Conservation (phyloP, 2,329 filamentous ascomycete genomes). For the Ophiocordyceps australis region DNA sequence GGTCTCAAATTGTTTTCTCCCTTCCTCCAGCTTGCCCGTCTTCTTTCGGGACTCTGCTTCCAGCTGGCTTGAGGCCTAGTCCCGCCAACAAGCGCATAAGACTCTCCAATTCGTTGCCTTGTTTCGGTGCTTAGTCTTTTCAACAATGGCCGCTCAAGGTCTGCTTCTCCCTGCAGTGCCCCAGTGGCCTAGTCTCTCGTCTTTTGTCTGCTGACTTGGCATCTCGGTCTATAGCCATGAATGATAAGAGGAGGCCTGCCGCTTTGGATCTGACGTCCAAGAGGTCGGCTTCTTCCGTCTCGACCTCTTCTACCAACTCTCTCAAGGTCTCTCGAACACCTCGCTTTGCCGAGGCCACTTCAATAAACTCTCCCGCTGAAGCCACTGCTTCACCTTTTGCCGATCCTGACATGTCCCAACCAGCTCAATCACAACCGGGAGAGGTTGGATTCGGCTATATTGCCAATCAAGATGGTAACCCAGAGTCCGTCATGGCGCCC, state of each 20-base stretch:
- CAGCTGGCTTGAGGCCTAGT: conserved; percentile 5
- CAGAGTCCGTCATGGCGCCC: conserved; percentile 39
- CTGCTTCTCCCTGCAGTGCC: no score
- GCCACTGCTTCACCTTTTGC: conserved; percentile 37
- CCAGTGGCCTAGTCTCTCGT: no score
- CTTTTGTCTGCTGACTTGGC: not conserved
- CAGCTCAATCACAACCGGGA: conserved; percentile 50
- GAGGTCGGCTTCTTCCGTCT: conserved; percentile 29
- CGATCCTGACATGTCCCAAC: conserved; percentile 35
- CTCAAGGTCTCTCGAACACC: conserved; percentile 55
- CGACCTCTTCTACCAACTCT: conserved; percentile 33
- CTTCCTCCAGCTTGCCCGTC: conserved; percentile 17
- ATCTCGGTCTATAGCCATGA: conserved; percentile 10
- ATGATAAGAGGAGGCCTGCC: conserved; percentile 37
- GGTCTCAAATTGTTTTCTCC: conserved; percentile 27
- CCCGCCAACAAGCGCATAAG: not conserved
- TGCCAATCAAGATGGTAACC: conserved; percentile 29
- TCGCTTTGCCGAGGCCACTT: conserved; percentile 66
- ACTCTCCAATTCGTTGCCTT: not conserved
- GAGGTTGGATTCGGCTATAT: conserved; percentile 93
- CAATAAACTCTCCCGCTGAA: conserved; percentile 61
- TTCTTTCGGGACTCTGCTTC: conserved; percentile 6
- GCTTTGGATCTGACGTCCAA: conserved; percentile 33
- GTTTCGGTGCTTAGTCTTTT: conserved; percentile 3
- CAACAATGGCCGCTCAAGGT: conserved; percentile 22